Evolutionary conservation across 2,329 filamentous ascomycete species (phyloP).

Genomic region (Thelonectria blattea): DNA sequence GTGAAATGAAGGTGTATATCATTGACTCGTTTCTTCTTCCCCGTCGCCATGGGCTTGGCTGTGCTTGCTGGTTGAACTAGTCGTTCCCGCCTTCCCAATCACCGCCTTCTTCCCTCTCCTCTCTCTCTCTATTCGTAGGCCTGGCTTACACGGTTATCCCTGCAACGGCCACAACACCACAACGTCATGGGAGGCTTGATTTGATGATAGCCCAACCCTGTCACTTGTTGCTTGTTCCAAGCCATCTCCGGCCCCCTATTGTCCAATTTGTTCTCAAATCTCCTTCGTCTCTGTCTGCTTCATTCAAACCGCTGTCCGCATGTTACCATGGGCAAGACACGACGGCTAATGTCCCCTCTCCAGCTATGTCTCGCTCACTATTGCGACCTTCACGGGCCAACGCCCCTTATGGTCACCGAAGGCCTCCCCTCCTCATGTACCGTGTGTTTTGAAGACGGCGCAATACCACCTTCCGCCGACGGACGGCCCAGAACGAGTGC

Average conservation of each 20-base stretch:
- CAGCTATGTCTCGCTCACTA: conserved; percentile 75
- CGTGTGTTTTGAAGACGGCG: conserved; percentile 59
- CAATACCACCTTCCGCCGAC: conserved; percentile 31
- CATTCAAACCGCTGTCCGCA: conserved; percentile 14
- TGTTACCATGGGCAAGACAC: conserved; percentile 39
- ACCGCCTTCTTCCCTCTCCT: neutral
- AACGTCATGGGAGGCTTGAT: conserved; percentile 34
- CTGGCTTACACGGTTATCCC: conserved; percentile 27
- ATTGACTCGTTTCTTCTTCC: conserved; percentile 18
- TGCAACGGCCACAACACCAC: conserved; percentile 22
- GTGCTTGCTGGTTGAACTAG: neutral
- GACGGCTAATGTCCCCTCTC: conserved; percentile 45
- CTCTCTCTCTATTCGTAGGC: conserved; percentile 1
- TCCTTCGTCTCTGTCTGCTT: conserved; percentile 5
- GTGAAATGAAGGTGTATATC: conserved; percentile 31
- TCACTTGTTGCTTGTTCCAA: conserved; percentile 24
- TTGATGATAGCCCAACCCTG: conserved; percentile 26
- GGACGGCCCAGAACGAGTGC: conserved; percentile 50
- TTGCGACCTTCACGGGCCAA: conserved; percentile 73
- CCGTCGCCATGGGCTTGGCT: conserved; percentile 6
- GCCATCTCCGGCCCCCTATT: conserved; percentile 13
- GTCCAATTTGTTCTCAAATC: conserved; percentile 3
- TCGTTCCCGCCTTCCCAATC: conserved; percentile 15
- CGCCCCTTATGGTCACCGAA: conserved; percentile 73
- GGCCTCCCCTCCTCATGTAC: conserved; percentile 66